A percentile compares a stretch with the other conserved stretches of the same genome.
phyloP scores from a whole-genome alignment of 495 filamentous ascomycete genomes.

The Hypomontagnella submonticulosa region DNA sequence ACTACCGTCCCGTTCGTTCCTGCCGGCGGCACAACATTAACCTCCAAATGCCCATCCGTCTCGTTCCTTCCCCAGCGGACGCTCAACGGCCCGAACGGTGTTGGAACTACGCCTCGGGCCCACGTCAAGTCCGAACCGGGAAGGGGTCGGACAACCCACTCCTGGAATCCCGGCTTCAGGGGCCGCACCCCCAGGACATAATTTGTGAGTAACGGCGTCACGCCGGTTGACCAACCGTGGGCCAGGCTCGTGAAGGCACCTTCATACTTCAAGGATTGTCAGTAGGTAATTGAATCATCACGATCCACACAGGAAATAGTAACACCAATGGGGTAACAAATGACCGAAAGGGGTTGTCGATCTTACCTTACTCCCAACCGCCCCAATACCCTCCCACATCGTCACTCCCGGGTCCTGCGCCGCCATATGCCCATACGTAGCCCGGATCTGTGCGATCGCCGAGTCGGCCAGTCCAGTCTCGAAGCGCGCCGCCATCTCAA shows the following conservation, averaged over 20 bases:
- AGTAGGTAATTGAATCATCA: conserved; percentile 21
- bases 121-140: conserved; percentile 48
- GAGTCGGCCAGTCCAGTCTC: conserved; percentile 43
- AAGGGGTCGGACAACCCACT: conserved; percentile 51
- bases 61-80: conserved; percentile 50
- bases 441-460: conserved; percentile 55
- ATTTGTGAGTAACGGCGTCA: conserved; percentile 51
- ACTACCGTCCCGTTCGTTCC: conserved; percentile 41
- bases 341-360: too few relatives aligned
- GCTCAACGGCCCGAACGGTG: conserved; percentile 49
- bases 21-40: conserved; percentile 39
- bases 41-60: conserved; percentile 32
- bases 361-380: conserved; percentile 46
- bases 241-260: conserved; percentile 52
- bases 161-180: conserved; percentile 50
- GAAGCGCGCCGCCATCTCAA: conserved; percentile 60
- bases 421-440: conserved; percentile 60
- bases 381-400: conserved; percentile 54
- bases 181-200: conserved; percentile 58
- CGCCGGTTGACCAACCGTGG: conserved; percentile 57
- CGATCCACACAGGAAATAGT: too few relatives aligned
- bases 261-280: conserved; percentile 49
- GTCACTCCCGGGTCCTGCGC: conserved; percentile 57
- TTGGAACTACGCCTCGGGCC: conserved; percentile 56
- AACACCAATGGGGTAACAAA: too few relatives aligned